Base-by-base conservation (phyloP, 2,329 filamentous ascomycete species). In the Akanthomyces muscarius region DNA sequence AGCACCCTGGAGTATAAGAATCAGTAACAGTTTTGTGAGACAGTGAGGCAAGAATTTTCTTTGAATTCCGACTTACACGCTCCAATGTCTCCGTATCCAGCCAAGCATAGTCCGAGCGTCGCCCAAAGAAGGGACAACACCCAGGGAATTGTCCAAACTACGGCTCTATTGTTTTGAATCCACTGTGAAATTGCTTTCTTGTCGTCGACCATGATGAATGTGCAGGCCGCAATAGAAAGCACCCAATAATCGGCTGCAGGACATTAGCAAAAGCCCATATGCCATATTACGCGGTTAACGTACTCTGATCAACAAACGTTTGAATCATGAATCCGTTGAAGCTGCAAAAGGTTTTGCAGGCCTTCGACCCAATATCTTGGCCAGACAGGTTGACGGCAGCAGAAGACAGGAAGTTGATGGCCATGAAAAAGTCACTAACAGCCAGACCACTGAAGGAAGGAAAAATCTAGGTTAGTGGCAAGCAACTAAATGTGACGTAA, bases 311-410 rank as follows among this genome's bases (percentile, higher is more conserved):
- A 33, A 79, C 76, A 59, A 78, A 79, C 2, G 76, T 66, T 62
- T 78, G 75, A 2, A 75, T 75, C 69, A 77, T 72, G 66, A 76
- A 79, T 6, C 76, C 77, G 66, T 78, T 78, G 62, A 75, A 75
- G 62, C 66, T 73, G 65, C 77, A 79, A 63, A 77, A 76, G 5
- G 30, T 51, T 38, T 60, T 59, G 70, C 69, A 44, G 71, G 69
- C 18, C 66, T 52, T 0, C 69, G 69, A 21, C 65, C 70, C 71
- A 30, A 78, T 72, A 45, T 68, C 67, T 10, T 68, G 66, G 8
- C 74, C 73, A 7, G 65, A 66, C 3, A 78, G 52, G 64, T 77
- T 75, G 53, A 74, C 66, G 1, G 73, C 69, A 3, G 76, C 70
- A 0, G 77, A 77, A 5, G 69, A 67, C 28, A 77, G 64, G 56